Base-by-base conservation (phyloP, 192 early-diverging fungal species). In the Coemansia nantahalensis region DNA sequence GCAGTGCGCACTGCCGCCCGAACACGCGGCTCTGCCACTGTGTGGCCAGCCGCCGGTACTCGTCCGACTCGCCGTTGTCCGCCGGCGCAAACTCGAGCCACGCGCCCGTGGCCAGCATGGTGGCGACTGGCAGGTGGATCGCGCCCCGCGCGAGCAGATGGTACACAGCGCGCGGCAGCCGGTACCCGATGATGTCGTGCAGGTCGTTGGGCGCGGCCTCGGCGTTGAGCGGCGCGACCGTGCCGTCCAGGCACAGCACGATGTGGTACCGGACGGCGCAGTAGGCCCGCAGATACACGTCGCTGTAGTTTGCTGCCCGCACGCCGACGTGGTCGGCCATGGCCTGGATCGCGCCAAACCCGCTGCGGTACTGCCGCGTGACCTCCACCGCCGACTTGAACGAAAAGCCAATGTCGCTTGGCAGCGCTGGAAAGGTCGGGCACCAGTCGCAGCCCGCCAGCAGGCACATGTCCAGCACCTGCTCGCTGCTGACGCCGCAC, bases 111-210 rank as follows among this genome's bases (percentile, higher is more conserved):
- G 82, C 81, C 4, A 91, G 61, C 30, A 79, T 82, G 51, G 83
- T 86, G 59, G 89, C 62, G 38, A 81, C 70, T 32, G 79, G 82
- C 39, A 85, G 82, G 9, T 81, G 78, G 18, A 91, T 61, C 13
- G 85, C 40, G 18, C 89, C 85, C 17, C 68, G 81, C 9, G 82
- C 82, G 19, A 91, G 58, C 51, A 84, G 84, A 51, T 82, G 84
- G 41, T 91, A 89, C 9, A 84, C 65, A 22, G 76, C 74, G 33
- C 83, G 80, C 1, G 89, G 89, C 33, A 91, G 77, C 15, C 88
- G 78, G 58, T 84, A 87, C 8, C 89, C 89, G 60, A 91, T 84
- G 23, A 90, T 79, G 40, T 90, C 89, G 48, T 91, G 89, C 44
- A 91, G 78, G 52, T 91, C 89, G 48, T 73, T 84, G 8, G 89